Conservation (phyloP, 2,329 filamentous ascomycete genomes). For the Leptosphaerulina australis region DNA sequence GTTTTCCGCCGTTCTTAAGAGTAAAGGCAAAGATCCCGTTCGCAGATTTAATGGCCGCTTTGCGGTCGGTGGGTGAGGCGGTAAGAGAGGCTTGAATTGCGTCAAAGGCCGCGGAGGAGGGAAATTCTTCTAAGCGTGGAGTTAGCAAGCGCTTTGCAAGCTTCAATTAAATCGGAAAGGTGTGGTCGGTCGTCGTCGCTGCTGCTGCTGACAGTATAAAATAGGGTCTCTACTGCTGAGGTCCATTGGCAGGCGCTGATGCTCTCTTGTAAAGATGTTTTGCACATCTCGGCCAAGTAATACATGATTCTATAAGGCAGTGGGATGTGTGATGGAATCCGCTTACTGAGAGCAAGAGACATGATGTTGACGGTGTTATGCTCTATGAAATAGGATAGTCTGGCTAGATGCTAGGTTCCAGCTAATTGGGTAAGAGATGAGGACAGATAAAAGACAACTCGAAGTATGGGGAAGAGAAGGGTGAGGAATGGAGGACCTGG, state of each 20-base stretch:
- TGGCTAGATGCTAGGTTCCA: no score
- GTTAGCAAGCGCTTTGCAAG: no score
- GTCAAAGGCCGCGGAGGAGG: conserved; percentile 90
- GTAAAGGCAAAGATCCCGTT: conserved; percentile 89
- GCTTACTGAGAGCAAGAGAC: conserved; percentile 43
- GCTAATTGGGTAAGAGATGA: background rate
- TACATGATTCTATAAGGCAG: no score
- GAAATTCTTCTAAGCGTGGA: conserved; percentile 66
- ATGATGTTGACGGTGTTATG: conserved; percentile 35
- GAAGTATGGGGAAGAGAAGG: conserved; percentile 3
- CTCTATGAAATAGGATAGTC: background rate
- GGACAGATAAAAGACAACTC: background rate
- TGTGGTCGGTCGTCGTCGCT: no score
- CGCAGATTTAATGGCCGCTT: conserved; percentile 88
- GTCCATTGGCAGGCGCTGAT: no score
- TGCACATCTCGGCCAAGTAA: no score
- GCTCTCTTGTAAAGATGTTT: no score
- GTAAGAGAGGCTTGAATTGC: conserved; percentile 76
- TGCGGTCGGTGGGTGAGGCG: conserved; percentile 72
- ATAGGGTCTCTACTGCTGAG: no score
- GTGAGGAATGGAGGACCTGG: conserved; percentile 9
- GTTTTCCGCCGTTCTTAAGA: conserved; percentile 86
- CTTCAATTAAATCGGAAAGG: no score
- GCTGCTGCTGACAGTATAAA: no score
- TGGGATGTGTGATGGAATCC: background rate